Conservation (phyloP, 805 yeast species). For the Metschnikowia santaceciliae region DNA sequence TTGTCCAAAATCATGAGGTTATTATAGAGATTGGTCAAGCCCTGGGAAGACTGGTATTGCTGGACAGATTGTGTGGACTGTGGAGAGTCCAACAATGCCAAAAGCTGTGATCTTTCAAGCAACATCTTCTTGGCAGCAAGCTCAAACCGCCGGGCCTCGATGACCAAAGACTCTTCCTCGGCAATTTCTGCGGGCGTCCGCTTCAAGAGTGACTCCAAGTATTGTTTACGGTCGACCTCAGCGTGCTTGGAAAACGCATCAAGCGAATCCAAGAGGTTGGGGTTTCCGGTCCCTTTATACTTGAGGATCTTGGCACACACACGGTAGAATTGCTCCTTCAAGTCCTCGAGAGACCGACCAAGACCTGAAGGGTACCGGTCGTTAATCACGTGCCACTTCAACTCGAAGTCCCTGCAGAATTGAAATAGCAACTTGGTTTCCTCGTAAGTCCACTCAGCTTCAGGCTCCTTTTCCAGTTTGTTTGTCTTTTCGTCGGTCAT, state of each 20-base stretch:
- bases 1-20: conserved; percentile 71
- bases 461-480: conserved; percentile 29
- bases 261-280: conserved; percentile 55
- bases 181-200: conserved; percentile 96
- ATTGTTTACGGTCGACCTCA: conserved; percentile 77
- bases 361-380: conserved; percentile 48
- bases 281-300: conserved; percentile 39
- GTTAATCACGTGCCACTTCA: conserved; percentile 63
- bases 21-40: conserved; percentile 80
- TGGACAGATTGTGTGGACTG: conserved; percentile 68
- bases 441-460: conserved; percentile 59
- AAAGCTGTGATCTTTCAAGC: conserved; percentile 71
- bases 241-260: conserved; percentile 60
- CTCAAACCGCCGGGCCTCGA: conserved; percentile 90
- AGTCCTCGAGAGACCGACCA: conserved; percentile 62
- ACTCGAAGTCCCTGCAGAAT: conserved; percentile 55
- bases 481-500: conserved; percentile 18
- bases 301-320: conserved; percentile 51
- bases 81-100: conserved; percentile 83
- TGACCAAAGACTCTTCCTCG: conserved; percentile 90
- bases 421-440: conserved; percentile 81
- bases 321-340: conserved; percentile 76
- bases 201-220: conserved; percentile 68
- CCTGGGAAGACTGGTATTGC: conserved; percentile 80
- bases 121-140: conserved; percentile 87